phyloP scores from a whole-genome alignment of 495 filamentous ascomycete genomes.

The Hyaloscypha variabilis region DNA sequence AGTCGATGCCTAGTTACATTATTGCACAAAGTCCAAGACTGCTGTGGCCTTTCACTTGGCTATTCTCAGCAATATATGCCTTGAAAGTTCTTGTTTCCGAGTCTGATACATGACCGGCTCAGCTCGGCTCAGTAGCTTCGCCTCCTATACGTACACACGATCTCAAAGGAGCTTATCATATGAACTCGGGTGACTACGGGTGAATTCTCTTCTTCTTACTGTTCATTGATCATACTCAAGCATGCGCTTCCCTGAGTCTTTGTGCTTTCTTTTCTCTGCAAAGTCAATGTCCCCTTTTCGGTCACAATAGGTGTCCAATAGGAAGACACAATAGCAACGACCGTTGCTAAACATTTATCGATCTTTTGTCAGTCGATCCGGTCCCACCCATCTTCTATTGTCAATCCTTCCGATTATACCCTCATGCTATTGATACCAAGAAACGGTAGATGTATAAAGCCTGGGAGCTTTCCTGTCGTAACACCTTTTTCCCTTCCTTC shows the following conservation, averaged over 20 bases:
- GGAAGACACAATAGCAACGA: constrained; percentile 4
- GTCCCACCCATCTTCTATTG: background rate
- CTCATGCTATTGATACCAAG: background rate
- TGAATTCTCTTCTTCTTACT: too few relatives aligned
- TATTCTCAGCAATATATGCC: background rate
- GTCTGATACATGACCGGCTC: too few relatives aligned
- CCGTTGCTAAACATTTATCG: background rate
- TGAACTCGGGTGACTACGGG: too few relatives aligned
- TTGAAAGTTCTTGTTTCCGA: too few relatives aligned
- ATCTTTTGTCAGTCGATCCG: background rate
- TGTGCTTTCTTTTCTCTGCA: background rate
- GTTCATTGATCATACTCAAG: too few relatives aligned
- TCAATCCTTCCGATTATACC: background rate
- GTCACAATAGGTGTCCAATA: constrained; percentile 18
- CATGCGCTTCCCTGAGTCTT: background rate
- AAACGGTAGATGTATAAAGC: background rate
- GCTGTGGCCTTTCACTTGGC: background rate
- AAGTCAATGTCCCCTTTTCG: constrained; percentile 4
- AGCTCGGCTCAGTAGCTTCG: too few relatives aligned
- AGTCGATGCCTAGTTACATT: background rate
- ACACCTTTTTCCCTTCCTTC: background rate
- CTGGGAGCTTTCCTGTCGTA: too few relatives aligned
- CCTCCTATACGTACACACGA: too few relatives aligned
- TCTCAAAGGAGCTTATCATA: too few relatives aligned
- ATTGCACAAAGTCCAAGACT: background rate